Evolutionary conservation across 176 grass and related monocot species (phyloP), one percentile per base, ranked within the genome.

Genomic region (Olyra latifolia): DNA sequence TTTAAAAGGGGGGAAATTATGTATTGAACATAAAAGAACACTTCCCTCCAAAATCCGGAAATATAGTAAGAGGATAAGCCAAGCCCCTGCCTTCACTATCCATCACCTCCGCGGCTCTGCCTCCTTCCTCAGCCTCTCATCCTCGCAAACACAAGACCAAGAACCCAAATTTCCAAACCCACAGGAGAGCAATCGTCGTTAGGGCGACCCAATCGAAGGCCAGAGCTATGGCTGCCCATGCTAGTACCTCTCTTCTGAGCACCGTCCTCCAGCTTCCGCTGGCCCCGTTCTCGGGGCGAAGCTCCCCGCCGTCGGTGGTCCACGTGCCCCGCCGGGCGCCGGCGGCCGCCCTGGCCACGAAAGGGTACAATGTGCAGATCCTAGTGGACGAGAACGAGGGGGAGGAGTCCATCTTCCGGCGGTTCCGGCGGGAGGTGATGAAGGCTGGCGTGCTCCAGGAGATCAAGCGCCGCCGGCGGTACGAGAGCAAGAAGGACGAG

Each of bases 401-500:
- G 16, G 81, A 88, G 54, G 92, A 98, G 39, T 82, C 87, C 56
- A 83, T 92, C 60, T 76, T 98, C 77, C 78, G 90, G 59, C 75
- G 84, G 66, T 98, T 98, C 90, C 87, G 91, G 81, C 78, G 92
- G 56, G 92, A 98, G 88, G 92, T 98, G 63, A 87, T 91, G 76
- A 89, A 46, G 61, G 83, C 92, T 40, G 92, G 95, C 20, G 62
- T 98, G 64, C 64, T 90, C 39, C 88, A 93, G 85, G 95, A 98
- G 81, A 91, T 89, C 81, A 93, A 92, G 82, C 91, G 92, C 78
- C 88, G 96, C 61, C 91, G 77, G 61, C 83, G 91, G 80, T 86
- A 87, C 69, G 92, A 99, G 92, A 99, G 76, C 77, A 83, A 82
- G 47, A 92, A 78, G 82, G 95, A 98, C 64, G 75, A 86, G 81